Base-by-base conservation (phyloP, 345 rosid species). In the Reutealis trisperma region DNA sequence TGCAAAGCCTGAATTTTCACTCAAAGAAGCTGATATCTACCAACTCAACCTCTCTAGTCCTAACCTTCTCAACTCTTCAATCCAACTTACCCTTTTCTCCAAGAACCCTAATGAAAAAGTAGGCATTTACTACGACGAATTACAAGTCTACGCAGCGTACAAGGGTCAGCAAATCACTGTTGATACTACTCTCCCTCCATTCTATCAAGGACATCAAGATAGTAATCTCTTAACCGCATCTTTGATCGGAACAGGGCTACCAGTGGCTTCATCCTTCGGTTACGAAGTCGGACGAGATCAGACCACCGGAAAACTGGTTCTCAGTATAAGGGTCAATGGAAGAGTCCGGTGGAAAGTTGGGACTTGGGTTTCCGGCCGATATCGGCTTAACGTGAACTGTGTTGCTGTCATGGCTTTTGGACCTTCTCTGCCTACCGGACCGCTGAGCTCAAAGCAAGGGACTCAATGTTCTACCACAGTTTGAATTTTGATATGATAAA, bases 281-380 rank as follows among this genome's bases (percentile, higher is more conserved):
- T 93, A 86, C 61, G 88, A 89, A 77, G 90, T 90, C 22, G 83
- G 77, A 24, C 90, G 89, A 25, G 98, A 93, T 75, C 87, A 86
- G 82, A 76, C 67, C 0, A 81, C 77, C 0, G 98, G 98, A 42
- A 91, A 80, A 68, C 67, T 93, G 11, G 81, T 80, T 45, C 65
- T 91, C 18, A 89, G 72, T 70, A 27, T 93, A 60, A 94, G 88
- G 88, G 80, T 85, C 72, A 85, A 85, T 21, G 98, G 97, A 21
- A 85, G 86, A 83, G 81, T 93, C 21, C 73, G 96, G 61, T 94
- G 98, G 98, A 91, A 90, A 79, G 88, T 91, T 2, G 96, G 98
- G 32, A 87, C 90, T 61, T 93, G 97, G 94, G 97, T 95, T 74
- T 95, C 99, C 0, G 90, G 94, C 3, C 72, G 85, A 4, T 90